These are phyloP conservation scores for Podila clonocystis DNA, from an alignment of 192 early-diverging fungal species.

Conservation along the genomic window DNA sequence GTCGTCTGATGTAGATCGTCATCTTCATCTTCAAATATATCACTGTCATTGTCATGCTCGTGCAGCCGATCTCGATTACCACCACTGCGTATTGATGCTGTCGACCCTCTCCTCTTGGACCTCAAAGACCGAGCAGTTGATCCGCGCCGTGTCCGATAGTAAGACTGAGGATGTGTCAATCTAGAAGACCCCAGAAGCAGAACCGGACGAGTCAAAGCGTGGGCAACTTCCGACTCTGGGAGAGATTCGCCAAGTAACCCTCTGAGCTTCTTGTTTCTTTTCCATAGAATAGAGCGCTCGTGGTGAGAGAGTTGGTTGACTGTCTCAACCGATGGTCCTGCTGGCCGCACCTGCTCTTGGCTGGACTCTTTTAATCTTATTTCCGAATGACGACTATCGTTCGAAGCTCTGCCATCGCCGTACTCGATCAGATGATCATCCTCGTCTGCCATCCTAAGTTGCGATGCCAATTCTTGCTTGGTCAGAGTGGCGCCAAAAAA, in stretches of 20 bases:
- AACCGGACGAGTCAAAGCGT: slow-evolving; percentile 39
- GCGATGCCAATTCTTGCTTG: slow-evolving; percentile 23
- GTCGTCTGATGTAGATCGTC: neutral
- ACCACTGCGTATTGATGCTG: neutral
- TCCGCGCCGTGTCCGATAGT: neutral
- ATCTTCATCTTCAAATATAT: neutral
- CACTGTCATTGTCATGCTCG: neutral
- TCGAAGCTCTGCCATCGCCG: slow-evolving; percentile 3
- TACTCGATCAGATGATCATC: neutral
- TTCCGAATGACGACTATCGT: slow-evolving; percentile 1
- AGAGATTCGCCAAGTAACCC: slow-evolving; percentile 47
- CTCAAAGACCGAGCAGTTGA: neutral
- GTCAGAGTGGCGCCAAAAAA: slow-evolving; percentile 45
- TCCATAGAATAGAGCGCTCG: slow-evolving; percentile 47
- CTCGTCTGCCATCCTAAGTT: slow-evolving; percentile 26
- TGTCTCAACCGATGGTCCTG: slow-evolving; percentile 3
- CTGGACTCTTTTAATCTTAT: neutral
- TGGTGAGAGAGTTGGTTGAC: slow-evolving; percentile 46
- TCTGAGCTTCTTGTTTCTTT: slow-evolving; percentile 51
- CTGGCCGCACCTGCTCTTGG: neutral
- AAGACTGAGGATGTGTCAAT: neutral
- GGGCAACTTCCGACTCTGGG: slow-evolving; percentile 37
- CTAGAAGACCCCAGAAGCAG: slow-evolving; percentile 1
- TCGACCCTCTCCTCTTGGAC: neutral
- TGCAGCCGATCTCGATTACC: neutral